These are phyloP conservation scores for Berberis vulgaris DNA, from an alignment of 164 flowering plant species.

Conservation along the genomic window DNA sequence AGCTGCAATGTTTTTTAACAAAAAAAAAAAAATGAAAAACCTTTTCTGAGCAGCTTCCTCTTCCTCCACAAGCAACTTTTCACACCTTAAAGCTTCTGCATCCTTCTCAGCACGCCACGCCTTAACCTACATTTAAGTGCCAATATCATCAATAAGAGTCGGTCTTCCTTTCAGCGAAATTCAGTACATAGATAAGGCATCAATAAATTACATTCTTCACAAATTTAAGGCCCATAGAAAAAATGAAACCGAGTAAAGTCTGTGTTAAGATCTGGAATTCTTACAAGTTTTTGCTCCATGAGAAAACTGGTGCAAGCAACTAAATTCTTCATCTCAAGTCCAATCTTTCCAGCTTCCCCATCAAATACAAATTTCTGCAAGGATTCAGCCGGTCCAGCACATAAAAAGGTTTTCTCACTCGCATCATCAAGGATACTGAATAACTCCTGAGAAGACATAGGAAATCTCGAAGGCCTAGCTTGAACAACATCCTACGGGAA, in stretches of 20 bases:
- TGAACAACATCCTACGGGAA: slow-evolving; percentile 64
- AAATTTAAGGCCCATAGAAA: too few species aligned
- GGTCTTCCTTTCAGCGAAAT: too few species aligned
- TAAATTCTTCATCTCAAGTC: slow-evolving; percentile 64
- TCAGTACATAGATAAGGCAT: too few species aligned
- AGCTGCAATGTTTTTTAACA: too few species aligned
- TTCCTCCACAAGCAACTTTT: slow-evolving; percentile 86
- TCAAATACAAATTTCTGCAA: slow-evolving; percentile 74
- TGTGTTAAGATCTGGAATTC: neutral
- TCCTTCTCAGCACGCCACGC: slow-evolving; percentile 85
- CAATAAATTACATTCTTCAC: too few species aligned
- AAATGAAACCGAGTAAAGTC: too few species aligned
- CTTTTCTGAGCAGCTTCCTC: slow-evolving; percentile 88
- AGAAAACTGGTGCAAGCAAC: slow-evolving; percentile 78
- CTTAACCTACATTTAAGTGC: slow-evolving; percentile 36
- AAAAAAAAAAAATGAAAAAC: slow-evolving; percentile 16
- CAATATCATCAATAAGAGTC: too few species aligned
- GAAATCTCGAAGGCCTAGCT: slow-evolving; percentile 51
- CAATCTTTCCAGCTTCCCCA: slow-evolving; percentile 72
- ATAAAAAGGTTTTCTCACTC: slow-evolving; percentile 78
- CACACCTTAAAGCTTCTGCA: slow-evolving; percentile 86
- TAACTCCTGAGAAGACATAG: slow-evolving; percentile 55
- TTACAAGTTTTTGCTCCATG: slow-evolving; percentile 81
- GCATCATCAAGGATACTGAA: slow-evolving; percentile 82
- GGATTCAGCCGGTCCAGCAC: slow-evolving; percentile 63